Conservation (phyloP, 176 grass and related monocot species). For the Ampelocalamus luodianensis region DNA sequence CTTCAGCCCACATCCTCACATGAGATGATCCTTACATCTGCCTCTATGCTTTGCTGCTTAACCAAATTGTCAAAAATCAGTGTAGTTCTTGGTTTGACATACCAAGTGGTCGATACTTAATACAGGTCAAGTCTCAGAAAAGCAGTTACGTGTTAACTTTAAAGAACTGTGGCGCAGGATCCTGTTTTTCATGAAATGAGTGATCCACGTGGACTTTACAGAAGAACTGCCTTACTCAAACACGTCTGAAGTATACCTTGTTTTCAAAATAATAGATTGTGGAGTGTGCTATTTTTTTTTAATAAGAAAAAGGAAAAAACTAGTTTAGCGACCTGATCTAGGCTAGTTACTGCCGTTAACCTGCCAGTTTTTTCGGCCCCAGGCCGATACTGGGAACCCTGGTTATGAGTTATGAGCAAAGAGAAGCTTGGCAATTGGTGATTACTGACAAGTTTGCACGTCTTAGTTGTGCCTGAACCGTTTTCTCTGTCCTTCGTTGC, state of each 20-base stretch:
- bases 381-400: background rate
- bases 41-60: background rate
- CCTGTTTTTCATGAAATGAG: background rate
- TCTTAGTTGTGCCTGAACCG: background rate
- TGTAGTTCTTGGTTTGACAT: conserved; percentile 53
- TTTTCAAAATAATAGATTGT: background rate
- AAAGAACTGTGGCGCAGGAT: background rate
- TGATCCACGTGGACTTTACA: background rate
- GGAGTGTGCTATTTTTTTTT: background rate
- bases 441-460: background rate
- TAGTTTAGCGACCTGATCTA: background rate
- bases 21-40: too few species aligned
- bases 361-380: background rate
- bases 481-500: background rate
- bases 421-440: background rate
- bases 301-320: background rate
- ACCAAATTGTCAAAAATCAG: background rate
- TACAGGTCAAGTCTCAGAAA: background rate
- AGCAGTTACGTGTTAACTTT: background rate
- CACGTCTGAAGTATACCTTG: background rate
- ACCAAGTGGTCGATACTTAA: conserved; percentile 33
- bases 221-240: background rate
- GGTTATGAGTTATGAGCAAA: background rate
- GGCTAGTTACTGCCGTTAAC: background rate
- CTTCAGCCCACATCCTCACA: too few species aligned